These are phyloP conservation scores for Helenozyma rhizophorensis DNA, from an alignment of 805 yeast genomes.

Conservation along the genomic window DNA sequence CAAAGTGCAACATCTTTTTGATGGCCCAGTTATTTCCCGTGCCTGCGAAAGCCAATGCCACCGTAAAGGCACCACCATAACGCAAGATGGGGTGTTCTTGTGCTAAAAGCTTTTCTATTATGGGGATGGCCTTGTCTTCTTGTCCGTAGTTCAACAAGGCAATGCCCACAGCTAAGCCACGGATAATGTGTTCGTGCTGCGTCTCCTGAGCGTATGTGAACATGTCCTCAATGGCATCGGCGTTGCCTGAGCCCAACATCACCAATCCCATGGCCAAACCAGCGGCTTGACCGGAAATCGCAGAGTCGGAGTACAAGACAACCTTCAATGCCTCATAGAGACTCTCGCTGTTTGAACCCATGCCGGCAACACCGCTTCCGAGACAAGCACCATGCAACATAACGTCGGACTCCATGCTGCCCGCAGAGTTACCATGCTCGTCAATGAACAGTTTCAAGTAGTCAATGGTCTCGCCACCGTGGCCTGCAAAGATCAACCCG, in stretches of 20 bases:
- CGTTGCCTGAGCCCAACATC: conserved; percentile 86
- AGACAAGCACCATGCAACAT: conserved; percentile 92
- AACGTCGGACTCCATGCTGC: conserved; percentile 70
- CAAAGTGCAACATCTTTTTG: conserved; percentile 79
- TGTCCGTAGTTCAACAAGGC: conserved; percentile 83
- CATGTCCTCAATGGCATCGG: conserved; percentile 71
- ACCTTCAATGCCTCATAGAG: conserved; percentile 80
- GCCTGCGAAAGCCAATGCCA: conserved; percentile 95
- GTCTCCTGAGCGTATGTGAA: conserved; percentile 89
- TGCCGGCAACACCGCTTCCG: conserved; percentile 94
- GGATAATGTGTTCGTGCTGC: conserved; percentile 89
- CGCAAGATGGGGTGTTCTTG: conserved; percentile 83
- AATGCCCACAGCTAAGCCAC: conserved; percentile 88
- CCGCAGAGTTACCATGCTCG: conserved; percentile 61
- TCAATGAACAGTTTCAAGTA: conserved; percentile 70
- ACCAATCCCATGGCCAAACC: conserved; percentile 94
- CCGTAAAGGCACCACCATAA: conserved; percentile 92
- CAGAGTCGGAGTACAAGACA: conserved; percentile 84
- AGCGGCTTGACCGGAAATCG: conserved; percentile 93
- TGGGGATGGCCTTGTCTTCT: conserved; percentile 72
- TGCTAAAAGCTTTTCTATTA: conserved; percentile 59
- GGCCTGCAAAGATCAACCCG: conserved; percentile 94
- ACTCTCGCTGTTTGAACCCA: conserved; percentile 76
- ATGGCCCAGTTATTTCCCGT: conserved; percentile 89
- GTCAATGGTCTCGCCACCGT: conserved; percentile 81